A percentile compares a stretch with the other conserved stretches of the same genome.
These are phyloP conservation scores for Trichophyton schoenleinii DNA, from an alignment of 2,329 filamentous ascomycete species.

Conservation along the genomic window DNA sequence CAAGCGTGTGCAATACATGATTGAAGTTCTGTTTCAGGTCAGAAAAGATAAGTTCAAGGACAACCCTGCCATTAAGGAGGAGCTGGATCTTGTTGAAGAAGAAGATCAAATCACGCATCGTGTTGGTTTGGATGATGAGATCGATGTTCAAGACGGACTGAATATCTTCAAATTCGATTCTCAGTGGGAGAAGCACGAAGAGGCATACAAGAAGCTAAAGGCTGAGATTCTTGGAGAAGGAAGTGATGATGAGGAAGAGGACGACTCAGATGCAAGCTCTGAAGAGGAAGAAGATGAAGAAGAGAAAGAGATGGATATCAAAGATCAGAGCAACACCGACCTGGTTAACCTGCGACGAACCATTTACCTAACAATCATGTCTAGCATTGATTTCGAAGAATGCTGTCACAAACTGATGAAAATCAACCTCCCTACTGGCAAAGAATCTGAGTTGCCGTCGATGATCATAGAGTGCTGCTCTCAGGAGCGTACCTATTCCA, in stretches of 20 bases:
- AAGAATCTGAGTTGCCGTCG: slow-evolving; percentile 80
- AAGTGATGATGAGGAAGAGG: slow-evolving; percentile 68
- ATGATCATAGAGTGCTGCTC: slow-evolving; percentile 98
- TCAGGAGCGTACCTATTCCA: slow-evolving; percentile 92
- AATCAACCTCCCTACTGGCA: slow-evolving; percentile 71
- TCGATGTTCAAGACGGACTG: slow-evolving; percentile 72
- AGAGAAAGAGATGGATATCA: slow-evolving; percentile 81
- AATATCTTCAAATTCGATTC: slow-evolving; percentile 94
- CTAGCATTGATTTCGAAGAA: slow-evolving; percentile 90
- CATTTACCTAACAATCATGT: slow-evolving; percentile 97
- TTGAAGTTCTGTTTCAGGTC: slow-evolving; percentile 93
- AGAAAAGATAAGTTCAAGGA: slow-evolving; percentile 96
- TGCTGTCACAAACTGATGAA: slow-evolving; percentile 95
- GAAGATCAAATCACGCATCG: slow-evolving; percentile 95
- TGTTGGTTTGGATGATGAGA: slow-evolving; percentile 66
- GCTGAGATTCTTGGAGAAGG: slow-evolving; percentile 88
- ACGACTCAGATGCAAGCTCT: slow-evolving; percentile 48
- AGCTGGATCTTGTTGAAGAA: slow-evolving; percentile 90
- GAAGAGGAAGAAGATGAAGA: slow-evolving; percentile 66
- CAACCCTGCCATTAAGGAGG: slow-evolving; percentile 77
- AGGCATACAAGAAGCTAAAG: slow-evolving; percentile 77
- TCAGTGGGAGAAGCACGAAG: slow-evolving; percentile 82
- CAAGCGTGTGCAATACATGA: slow-evolving; percentile 98
- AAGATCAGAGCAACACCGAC: slow-evolving; percentile 93
- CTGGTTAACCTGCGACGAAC: slow-evolving; percentile 84